Evolutionary conservation across 306 rosid species (phyloP).

Genomic region (Casuarina glauca): DNA sequence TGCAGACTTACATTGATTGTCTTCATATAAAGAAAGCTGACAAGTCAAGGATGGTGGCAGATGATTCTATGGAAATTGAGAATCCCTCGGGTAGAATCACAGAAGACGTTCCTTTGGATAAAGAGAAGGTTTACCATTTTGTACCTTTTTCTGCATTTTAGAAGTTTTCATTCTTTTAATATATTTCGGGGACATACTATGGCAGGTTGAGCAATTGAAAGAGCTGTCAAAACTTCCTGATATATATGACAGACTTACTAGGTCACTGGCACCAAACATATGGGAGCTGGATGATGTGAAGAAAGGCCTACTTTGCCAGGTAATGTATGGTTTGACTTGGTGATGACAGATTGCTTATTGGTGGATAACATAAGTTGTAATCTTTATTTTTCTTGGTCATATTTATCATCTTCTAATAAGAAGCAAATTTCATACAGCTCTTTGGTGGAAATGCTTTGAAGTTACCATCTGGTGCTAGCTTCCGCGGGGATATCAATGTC

Average conservation of each 20-base stretch:
- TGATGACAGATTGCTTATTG: constrained; percentile 21
- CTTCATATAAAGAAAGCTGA: constrained; percentile 88
- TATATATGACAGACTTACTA: constrained; percentile 83
- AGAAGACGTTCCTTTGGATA: constrained; percentile 57
- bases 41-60: constrained; percentile 83
- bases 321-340: constrained; percentile 21
- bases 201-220: constrained; percentile 74
- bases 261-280: constrained; percentile 92
- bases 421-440: constrained; percentile 51
- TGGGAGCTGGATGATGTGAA: constrained; percentile 98
- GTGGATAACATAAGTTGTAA: constrained; percentile 3
- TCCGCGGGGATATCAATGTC: constrained; percentile 92
- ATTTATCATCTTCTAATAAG: background rate
- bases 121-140: constrained; percentile 54
- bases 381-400: constrained; percentile 3
- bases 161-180: constrained; percentile 1
- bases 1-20: constrained; percentile 93
- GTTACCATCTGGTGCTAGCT: constrained; percentile 87
- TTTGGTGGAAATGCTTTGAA: constrained; percentile 92
- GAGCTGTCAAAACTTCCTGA: constrained; percentile 80
- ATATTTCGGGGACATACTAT: constrained; percentile 23
- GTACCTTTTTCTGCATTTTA: constrained; percentile 5
- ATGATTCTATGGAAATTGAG: constrained; percentile 62
- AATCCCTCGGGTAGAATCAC: constrained; percentile 33
- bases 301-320: constrained; percentile 99